Evolutionary conservation across 371 early-diverging fungal genomes (phyloP).

Genomic region (Chytridium lagenaria): DNA sequence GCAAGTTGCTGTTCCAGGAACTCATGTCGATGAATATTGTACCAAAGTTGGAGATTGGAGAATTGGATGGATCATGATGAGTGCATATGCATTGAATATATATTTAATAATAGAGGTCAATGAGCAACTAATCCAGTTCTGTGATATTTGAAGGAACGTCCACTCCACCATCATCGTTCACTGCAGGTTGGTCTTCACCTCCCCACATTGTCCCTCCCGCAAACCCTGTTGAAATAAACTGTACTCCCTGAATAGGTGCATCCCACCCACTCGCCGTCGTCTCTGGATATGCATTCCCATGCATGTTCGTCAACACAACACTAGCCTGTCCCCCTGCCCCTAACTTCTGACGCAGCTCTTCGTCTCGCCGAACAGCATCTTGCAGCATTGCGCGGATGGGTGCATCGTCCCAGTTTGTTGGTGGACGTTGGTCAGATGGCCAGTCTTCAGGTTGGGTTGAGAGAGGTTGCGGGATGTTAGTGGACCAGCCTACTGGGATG

Average conservation of each 20-base stretch:
- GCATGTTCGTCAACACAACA: background rate
- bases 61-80: background rate
- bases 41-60: constrained; percentile 66
- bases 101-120: background rate
- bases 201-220: background rate
- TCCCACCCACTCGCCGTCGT: constrained; percentile 2
- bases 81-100: background rate
- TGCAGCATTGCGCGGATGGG: constrained; percentile 8
- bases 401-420: constrained; percentile 12
- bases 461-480: background rate
- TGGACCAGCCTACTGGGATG: constrained; percentile 9
- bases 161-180: background rate
- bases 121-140: constrained; percentile 1
- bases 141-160: background rate
- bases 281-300: background rate
- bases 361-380: constrained; percentile 5
- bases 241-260: constrained; percentile 13
- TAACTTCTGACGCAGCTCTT: background rate
- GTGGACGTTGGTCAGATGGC: background rate
- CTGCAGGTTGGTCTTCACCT: background rate
- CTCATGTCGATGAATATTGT: constrained; percentile 97
- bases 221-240: constrained; percentile 9
- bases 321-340: background rate
- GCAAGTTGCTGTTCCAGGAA: constrained; percentile 95
- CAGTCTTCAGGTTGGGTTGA: background rate